phyloP scores from a whole-genome alignment of 352 stramenopile genomes.

The Phytopythium cucurbitacearum region DNA sequence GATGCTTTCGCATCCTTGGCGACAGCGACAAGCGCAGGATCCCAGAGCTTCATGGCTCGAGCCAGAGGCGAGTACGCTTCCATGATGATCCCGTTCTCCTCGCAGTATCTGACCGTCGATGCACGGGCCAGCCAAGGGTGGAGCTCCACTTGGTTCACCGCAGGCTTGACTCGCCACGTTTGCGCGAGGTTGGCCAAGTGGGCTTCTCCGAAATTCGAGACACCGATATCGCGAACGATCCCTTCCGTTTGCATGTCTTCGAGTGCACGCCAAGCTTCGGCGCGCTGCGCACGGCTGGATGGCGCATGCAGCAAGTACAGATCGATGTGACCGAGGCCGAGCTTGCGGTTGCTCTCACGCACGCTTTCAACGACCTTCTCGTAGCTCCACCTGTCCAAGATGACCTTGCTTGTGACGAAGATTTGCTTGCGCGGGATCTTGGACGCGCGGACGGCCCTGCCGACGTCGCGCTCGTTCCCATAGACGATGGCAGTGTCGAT shows the following conservation, averaged over 20 bases:
- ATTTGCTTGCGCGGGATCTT: slow-evolving; percentile 66
- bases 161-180: slow-evolving; percentile 43
- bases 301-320: slow-evolving; percentile 78
- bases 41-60: slow-evolving; percentile 32
- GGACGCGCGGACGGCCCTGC: slow-evolving; percentile 60
- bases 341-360: slow-evolving; percentile 41
- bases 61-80: slow-evolving; percentile 50
- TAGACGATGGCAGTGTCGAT: slow-evolving; percentile 88
- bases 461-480: slow-evolving; percentile 85
- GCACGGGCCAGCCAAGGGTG: slow-evolving; percentile 60
- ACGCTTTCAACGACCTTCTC: slow-evolving; percentile 54
- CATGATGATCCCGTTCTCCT: slow-evolving; percentile 35
- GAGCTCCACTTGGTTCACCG: slow-evolving; percentile 82
- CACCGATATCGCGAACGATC: slow-evolving; percentile 75
- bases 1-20: slow-evolving; percentile 32
- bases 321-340: slow-evolving; percentile 75
- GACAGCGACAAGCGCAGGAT: slow-evolving; percentile 29
- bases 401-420: slow-evolving; percentile 87
- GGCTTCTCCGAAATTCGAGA: slow-evolving; percentile 85
- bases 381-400: slow-evolving; percentile 60
- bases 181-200: slow-evolving; percentile 64
- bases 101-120: slow-evolving; percentile 64
- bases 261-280: slow-evolving; percentile 49
- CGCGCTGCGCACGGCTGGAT: slow-evolving; percentile 31
- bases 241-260: slow-evolving; percentile 46